Percentiles rank a stretch among this genome's conserved stretches.
phyloP scores from a whole-genome alignment of 2,329 filamentous ascomycete genomes.

The Aspergillus proliferans region DNA sequence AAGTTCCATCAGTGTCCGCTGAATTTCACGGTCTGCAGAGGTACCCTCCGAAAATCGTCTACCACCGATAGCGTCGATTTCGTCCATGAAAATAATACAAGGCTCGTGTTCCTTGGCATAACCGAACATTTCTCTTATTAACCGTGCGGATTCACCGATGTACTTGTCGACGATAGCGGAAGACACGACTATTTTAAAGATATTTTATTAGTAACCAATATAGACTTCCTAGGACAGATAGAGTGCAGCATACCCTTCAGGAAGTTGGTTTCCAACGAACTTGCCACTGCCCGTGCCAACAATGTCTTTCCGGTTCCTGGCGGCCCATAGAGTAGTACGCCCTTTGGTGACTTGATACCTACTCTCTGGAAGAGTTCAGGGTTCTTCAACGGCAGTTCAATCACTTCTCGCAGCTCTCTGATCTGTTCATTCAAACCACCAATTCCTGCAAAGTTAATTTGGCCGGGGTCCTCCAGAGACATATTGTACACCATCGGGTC shows the following conservation, averaged over 20 bases:
- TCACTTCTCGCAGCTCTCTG: conserved; percentile 91
- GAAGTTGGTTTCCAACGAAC: conserved; percentile 96
- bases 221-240: neutral
- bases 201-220: conserved; percentile 6
- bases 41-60: conserved; percentile 95
- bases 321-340: conserved; percentile 90
- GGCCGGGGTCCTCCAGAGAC: conserved; percentile 95
- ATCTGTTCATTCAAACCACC: conserved; percentile 98
- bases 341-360: conserved; percentile 98
- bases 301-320: conserved; percentile 96
- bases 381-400: conserved; percentile 96
- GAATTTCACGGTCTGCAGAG: conserved; percentile 94
- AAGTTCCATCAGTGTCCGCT: conserved; percentile 96
- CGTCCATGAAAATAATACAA: conserved; percentile 99
- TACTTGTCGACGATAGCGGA: conserved; percentile 99
- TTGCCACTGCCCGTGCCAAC: conserved; percentile 87
- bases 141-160: conserved; percentile 92
- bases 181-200: conserved; percentile 66
- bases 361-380: conserved; percentile 94
- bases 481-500: conserved; percentile 99
- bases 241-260: conserved; percentile 65
- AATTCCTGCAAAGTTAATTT: conserved; percentile 96
- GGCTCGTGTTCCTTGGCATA: conserved; percentile 99
- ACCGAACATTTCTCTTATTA: conserved; percentile 99
- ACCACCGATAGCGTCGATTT: conserved; percentile 97